phyloP scores from a whole-genome alignment of 805 yeast genomes.

The Yarrowia osloensis region DNA sequence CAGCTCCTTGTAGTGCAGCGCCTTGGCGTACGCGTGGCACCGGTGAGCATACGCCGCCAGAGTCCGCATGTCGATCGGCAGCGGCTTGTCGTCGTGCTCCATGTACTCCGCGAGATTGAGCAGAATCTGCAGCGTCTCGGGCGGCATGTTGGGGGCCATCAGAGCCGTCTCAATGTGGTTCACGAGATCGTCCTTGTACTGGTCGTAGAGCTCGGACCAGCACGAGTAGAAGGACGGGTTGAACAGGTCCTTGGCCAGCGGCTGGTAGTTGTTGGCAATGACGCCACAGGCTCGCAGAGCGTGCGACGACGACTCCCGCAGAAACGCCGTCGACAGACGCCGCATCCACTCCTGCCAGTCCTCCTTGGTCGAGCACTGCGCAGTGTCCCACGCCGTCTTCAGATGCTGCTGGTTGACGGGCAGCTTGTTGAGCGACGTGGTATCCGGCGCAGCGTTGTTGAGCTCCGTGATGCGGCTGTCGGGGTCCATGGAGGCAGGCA shows the following conservation, averaged over 20 bases:
- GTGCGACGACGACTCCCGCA: conserved; percentile 92
- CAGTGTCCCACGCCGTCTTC: conserved; percentile 88
- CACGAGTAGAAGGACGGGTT: conserved; percentile 94
- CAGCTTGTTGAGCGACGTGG: conserved; percentile 58
- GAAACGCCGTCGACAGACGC: conserved; percentile 75
- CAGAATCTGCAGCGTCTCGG: conserved; percentile 89
- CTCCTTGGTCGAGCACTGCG: conserved; percentile 83
- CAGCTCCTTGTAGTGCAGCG: conserved; percentile 90
- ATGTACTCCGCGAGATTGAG: conserved; percentile 90
- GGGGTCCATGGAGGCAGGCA: conserved; percentile 73
- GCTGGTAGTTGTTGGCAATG: conserved; percentile 81
- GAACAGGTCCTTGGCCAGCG: conserved; percentile 85
- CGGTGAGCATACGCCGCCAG: conserved; percentile 90
- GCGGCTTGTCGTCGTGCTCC: conserved; percentile 95
- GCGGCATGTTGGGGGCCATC: conserved; percentile 88
- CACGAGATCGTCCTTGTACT: conserved; percentile 85
- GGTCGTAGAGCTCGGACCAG: conserved; percentile 89
- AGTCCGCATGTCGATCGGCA: conserved; percentile 87
- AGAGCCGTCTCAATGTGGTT: conserved; percentile 83
- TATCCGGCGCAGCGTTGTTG: conserved; percentile 63
- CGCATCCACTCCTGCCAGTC: conserved; percentile 99
- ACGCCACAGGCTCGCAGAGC: conserved; percentile 91
- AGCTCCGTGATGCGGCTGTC: conserved; percentile 51
- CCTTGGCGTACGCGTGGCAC: conserved; percentile 97
- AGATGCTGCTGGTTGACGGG: conserved; percentile 67